These are phyloP conservation scores for Grosmannia clavigera DNA, from an alignment of 2,329 filamentous ascomycete genomes.

Conservation along the genomic window DNA sequence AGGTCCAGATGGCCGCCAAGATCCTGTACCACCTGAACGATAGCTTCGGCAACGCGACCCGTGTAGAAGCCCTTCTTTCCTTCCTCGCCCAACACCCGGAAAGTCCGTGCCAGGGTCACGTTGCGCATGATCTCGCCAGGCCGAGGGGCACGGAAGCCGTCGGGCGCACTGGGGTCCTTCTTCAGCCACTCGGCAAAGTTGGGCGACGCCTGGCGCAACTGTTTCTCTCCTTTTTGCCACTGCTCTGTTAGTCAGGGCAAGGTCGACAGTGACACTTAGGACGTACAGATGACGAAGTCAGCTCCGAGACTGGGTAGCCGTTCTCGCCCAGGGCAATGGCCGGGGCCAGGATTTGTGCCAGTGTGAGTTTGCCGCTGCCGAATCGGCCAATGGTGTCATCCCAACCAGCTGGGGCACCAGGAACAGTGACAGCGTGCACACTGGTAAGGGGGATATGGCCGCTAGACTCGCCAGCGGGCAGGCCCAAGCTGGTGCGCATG, in stretches of 20 bases:
- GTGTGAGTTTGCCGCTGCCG: constrained; percentile 69
- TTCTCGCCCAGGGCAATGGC: constrained; percentile 78
- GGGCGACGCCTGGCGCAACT: constrained; percentile 62
- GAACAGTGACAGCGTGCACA: constrained; percentile 73
- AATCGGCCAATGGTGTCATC: constrained; percentile 78
- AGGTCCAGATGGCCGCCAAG: constrained; percentile 67
- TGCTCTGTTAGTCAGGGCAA: constrained; percentile 21
- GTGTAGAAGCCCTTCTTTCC: constrained; percentile 89
- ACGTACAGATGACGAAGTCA: constrained; percentile 56
- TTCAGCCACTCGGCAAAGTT: constrained; percentile 86
- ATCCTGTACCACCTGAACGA: constrained; percentile 65
- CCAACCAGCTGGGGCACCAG: constrained; percentile 89
- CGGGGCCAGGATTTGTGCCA: constrained; percentile 68
- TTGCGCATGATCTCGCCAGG: constrained; percentile 87
- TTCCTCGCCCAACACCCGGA: constrained; percentile 62
- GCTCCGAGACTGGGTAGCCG: constrained; percentile 79
- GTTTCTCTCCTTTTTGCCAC: constrained; percentile 58
- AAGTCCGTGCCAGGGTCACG: constrained; percentile 67
- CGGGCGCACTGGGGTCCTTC: constrained; percentile 50
- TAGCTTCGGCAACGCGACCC: constrained; percentile 66
- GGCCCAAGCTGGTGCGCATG: constrained; percentile 55
- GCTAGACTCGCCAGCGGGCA: constrained; percentile 39
- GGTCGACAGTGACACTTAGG: not conserved
- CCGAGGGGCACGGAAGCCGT: constrained; percentile 61
- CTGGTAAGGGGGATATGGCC: constrained; percentile 47